phyloP scores from a whole-genome alignment of 352 stramenopile species.

The Phytophthora aleatoria region DNA sequence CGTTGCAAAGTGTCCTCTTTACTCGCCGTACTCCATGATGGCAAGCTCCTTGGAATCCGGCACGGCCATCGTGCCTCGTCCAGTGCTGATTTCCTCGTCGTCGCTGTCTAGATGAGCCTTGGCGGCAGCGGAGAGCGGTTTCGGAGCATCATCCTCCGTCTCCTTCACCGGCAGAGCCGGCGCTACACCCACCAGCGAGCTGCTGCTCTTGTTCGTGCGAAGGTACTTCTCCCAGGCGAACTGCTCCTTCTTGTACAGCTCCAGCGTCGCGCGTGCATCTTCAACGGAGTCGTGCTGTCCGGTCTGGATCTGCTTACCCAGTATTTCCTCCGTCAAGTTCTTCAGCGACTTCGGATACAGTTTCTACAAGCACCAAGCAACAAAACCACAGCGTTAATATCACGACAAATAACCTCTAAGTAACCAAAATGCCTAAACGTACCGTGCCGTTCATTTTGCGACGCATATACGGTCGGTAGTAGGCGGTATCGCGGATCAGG shows the following conservation, averaged over 20 bases:
- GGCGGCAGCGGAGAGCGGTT: constrained; percentile 27
- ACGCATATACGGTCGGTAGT: constrained; percentile 88
- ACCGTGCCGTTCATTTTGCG: constrained; percentile 86
- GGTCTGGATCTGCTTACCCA: constrained; percentile 72
- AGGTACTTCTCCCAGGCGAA: constrained; percentile 88
- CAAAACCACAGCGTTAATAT: background rate
- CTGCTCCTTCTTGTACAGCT: constrained; percentile 86
- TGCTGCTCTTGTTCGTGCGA: constrained; percentile 58
- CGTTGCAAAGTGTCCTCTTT: constrained; percentile 11
- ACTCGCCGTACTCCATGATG: constrained; percentile 82
- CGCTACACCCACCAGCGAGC: constrained; percentile 57
- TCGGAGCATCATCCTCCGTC: constrained; percentile 22
- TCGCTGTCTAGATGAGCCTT: constrained; percentile 48
- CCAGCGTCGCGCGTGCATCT: constrained; percentile 75
- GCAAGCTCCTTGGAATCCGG: constrained; percentile 70
- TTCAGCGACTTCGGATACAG: constrained; percentile 84
- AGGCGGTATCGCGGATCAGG: constrained; percentile 81
- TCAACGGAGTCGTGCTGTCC: constrained; percentile 90
- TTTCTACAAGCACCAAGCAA: constrained; percentile 52
- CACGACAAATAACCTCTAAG: background rate
- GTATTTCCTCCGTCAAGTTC: constrained; percentile 70
- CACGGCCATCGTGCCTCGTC: constrained; percentile 34
- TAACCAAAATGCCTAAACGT: constrained; percentile 10
- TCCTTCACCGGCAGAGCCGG: constrained; percentile 47
- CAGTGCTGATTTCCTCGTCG: constrained; percentile 25